Base-by-base conservation (phyloP, 192 early-diverging fungal species). In the Mortierella claussenii region DNA sequence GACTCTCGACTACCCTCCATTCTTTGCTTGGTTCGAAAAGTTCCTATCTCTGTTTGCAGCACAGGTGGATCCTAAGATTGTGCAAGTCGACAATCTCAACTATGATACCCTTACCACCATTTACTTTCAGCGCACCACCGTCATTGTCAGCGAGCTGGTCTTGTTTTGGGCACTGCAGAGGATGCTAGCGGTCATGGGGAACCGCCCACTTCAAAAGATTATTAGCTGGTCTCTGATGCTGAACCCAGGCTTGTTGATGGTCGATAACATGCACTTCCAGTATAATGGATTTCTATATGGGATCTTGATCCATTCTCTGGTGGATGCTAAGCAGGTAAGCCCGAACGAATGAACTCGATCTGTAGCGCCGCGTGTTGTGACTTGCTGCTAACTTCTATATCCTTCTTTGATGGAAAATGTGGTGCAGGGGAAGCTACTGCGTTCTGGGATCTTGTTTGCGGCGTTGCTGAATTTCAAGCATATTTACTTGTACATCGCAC, bases 1-100 rank as follows among this genome's bases (percentile, higher is more conserved):
- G 95, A 97, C 95, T 8, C 85, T 98, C 26, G 96, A 98, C 80
- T 98, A 98, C 63, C 97, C 97, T 43, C 97, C 97, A 52, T 94
- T 99, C 78, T 99, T 99, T 82, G 97, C 97, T 23, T 96, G 92
- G 91, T 97, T 97, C 73, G 97, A 99, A 78, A 92, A 85, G 69
- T 55, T 79, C 24, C 78, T 99, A 47, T 83, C 93, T 11, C 75
- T 86, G 8, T 68, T 88, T 49, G 93, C 82, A 18, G 49, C 79
- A 18, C 30, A 69, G 2, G 50, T 78, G 10, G 94, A 98, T 67
- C 80, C 89, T 23, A 79, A 78, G 45, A 98, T 98, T 79, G 85
- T 98, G 5, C 81, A 86, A 26, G 53, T 98, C 0, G 74, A 87
- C 40, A 88, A 89, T 71, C 75, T 92, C 20, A 79, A 80, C 37